Evolutionary conservation across 139 green algal genomes (phyloP).

Genomic region (Ettlia oleoabundans): DNA sequence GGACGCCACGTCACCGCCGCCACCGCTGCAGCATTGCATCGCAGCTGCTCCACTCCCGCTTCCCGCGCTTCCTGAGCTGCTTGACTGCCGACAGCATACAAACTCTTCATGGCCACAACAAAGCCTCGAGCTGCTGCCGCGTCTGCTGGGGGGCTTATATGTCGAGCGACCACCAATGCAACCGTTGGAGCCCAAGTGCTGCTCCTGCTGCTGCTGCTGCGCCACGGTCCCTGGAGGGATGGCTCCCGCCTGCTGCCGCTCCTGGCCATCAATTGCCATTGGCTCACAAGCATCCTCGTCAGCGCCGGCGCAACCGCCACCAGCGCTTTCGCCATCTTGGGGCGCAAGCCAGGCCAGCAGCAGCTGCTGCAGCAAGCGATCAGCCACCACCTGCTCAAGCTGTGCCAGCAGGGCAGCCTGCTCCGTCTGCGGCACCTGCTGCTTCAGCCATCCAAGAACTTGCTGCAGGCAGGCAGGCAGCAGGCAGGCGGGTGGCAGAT

Average conservation of each 20-base stretch:
- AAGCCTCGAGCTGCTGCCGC: background rate
- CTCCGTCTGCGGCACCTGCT: conserved; percentile 58
- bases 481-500: background rate
- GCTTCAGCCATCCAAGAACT: conserved; percentile 84
- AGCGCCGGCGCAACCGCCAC: too few relatives aligned
- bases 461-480: background rate
- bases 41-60: background rate
- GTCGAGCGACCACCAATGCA: too few relatives aligned
- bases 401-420: conserved; percentile 51
- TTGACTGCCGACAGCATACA: conserved; percentile 13
- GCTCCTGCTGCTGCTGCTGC: background rate
- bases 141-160: too few relatives aligned
- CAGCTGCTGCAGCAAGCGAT: conserved; percentile 81
- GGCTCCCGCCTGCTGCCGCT: background rate
- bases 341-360: conserved; percentile 77
- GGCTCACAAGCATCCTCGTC: too few relatives aligned
- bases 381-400: conserved; percentile 70
- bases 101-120: conserved; percentile 17
- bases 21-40: background rate
- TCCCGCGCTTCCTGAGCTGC: too few relatives aligned
- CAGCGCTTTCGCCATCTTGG: background rate
- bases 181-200: too few relatives aligned
- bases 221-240: background rate
- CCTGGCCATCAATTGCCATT: background rate
- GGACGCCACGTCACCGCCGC: background rate